Percentiles rank a stretch among this genome's conserved stretches.
phyloP scores from a whole-genome alignment of 148 eudicot species.

The Persicaria tinctoria region DNA sequence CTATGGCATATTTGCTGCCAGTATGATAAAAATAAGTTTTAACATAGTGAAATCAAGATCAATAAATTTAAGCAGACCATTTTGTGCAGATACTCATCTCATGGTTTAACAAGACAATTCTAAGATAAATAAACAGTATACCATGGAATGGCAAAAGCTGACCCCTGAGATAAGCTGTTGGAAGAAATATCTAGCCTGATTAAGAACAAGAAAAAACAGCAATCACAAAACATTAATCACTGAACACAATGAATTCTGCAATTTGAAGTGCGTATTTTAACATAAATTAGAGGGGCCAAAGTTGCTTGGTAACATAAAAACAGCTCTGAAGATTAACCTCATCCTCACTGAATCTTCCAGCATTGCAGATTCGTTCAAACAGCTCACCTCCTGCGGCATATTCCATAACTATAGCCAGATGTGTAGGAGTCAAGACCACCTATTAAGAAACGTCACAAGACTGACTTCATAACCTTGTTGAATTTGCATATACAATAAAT shows the following conservation, averaged over 20 bases:
- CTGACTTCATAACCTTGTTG: not conserved
- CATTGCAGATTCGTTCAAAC: constrained; percentile 35
- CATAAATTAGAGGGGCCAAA: too few species aligned
- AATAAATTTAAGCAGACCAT: not conserved
- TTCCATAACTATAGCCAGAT: constrained; percentile 46
- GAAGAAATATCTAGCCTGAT: constrained; percentile 72
- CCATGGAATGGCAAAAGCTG: constrained; percentile 70
- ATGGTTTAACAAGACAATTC: not conserved
- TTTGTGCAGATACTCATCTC: not conserved
- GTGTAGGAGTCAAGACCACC: constrained; percentile 43
- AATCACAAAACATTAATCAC: too few species aligned
- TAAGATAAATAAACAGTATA: constrained; percentile 7
- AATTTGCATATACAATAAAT: not conserved
- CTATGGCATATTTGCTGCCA: constrained; percentile 79
- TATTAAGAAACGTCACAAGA: constrained; percentile 3
- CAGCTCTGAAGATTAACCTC: constrained; percentile 21
- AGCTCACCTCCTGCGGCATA: constrained; percentile 49
- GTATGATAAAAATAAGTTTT: not conserved
- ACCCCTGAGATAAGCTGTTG: constrained; percentile 86
- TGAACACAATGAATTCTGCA: too few species aligned
- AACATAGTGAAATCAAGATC: too few species aligned
- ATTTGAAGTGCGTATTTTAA: too few species aligned
- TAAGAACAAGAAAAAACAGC: too few species aligned
- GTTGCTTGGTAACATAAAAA: too few species aligned
- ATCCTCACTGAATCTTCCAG: constrained; percentile 40